Evolutionary conservation across 805 yeast genomes (phyloP).

Genomic region (Wickerhamiella musiphila): DNA sequence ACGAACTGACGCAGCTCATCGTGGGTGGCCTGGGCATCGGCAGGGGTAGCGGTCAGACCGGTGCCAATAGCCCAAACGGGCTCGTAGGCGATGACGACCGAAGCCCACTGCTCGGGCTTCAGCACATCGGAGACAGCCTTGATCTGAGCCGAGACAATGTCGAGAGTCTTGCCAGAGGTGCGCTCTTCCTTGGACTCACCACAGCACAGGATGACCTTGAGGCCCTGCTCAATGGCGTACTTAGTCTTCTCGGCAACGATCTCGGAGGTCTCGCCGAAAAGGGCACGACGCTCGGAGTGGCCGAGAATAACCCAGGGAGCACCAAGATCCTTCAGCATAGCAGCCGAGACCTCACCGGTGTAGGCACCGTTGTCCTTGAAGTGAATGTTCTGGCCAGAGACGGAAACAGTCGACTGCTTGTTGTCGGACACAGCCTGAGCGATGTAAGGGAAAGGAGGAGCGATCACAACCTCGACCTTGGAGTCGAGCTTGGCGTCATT

Average conservation of each 20-base stretch:
- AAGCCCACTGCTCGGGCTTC: conserved; percentile 57
- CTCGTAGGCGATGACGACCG: conserved; percentile 92
- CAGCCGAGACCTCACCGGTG: conserved; percentile 93
- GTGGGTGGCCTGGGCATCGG: conserved; percentile 95
- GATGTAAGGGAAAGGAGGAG: conserved; percentile 92
- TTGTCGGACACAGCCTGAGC: conserved; percentile 54
- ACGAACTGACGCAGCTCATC: conserved; percentile 72
- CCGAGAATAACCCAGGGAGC: conserved; percentile 92
- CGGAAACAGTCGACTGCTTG: conserved; percentile 48
- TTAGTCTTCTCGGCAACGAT: conserved; percentile 85
- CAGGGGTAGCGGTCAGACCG: conserved; percentile 96
- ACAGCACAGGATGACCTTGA: conserved; percentile 85
- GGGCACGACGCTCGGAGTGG: conserved; percentile 96
- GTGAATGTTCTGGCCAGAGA: conserved; percentile 87
- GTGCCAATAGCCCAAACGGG: conserved; percentile 99
- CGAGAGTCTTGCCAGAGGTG: conserved; percentile 70
- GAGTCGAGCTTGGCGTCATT: conserved; percentile 61
- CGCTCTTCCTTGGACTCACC: conserved; percentile 97
- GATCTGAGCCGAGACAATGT: conserved; percentile 77
- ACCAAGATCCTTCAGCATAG: conserved; percentile 76
- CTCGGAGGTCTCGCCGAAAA: conserved; percentile 79
- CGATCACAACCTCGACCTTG: conserved; percentile 79
- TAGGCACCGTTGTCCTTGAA: conserved; percentile 83
- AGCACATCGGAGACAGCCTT: conserved; percentile 70
- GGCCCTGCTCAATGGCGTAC: conserved; percentile 79